Evolutionary conservation across 345 rosid species (phyloP), one percentile per base, ranked within the genome.

Genomic region (Salix caprea): DNA sequence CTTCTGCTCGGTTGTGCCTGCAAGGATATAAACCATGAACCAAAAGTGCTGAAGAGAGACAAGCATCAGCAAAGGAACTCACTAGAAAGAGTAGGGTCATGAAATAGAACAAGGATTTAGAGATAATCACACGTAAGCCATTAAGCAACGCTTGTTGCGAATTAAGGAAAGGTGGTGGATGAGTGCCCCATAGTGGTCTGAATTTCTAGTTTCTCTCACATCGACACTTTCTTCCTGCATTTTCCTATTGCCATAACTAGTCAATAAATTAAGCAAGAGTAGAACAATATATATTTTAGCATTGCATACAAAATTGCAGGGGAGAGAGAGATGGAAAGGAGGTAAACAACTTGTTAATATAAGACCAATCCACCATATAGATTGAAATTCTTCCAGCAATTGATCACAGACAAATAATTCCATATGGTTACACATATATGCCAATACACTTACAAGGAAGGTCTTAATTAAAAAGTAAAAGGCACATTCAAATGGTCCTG

Each of bases 111-210:
- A 54, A 52, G n/a, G n/a, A 37, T 65, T 70, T 12, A 11, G 61
- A 67, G 44, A 70, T 72, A 44, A 89, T 79, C 79, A 95, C 98
- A 89, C 83, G 70, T 96, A 93, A n/a, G 94, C 94, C 98, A 91
- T 89, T 78, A 96, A 86, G 89, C 98, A 96, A 70, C 98, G 94
- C 73, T 96, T 96, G 85, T 91, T 91, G 23, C 94, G 94, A 84
- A 81, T 83, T 80, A 96, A 81, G 79, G 99, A 80, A 78, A 96
- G 90, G 83, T 96, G 98, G 76, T 96, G 97, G 62, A 87, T 81
- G 10, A 96, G 91, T 58, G 97, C 93, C 48, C 99, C 98, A 72
- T 93, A 90, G 78, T 90, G 94, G 79, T 93, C 99, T 1, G 86
- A 91, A 80, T 91, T 95, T 87, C 91, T 90, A 66, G 89, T 86